Percentiles rank a stretch among this genome's conserved stretches.
phyloP scores from a whole-genome alignment of 1,284 basidiomycete genomes.

The Papiliotrema flavescens region DNA sequence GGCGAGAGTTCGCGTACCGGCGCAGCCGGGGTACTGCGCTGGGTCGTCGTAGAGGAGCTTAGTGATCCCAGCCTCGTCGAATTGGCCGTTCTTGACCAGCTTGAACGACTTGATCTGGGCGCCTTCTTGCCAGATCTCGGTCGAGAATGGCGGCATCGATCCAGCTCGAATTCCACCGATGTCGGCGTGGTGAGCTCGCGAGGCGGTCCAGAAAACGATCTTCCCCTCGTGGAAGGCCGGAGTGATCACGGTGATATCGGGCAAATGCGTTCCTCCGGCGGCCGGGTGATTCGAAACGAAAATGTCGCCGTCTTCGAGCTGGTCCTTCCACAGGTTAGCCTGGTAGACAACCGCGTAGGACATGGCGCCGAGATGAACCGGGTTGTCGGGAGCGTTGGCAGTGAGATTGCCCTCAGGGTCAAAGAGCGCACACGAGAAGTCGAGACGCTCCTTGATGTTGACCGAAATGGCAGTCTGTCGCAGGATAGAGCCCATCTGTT shows the following conservation, averaged over 20 bases:
- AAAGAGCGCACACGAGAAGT: constrained; percentile 53
- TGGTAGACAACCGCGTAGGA: constrained; percentile 43
- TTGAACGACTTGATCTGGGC: constrained; percentile 29
- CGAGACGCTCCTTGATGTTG: constrained; percentile 42
- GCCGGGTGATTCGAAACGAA: constrained; percentile 52
- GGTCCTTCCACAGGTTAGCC: constrained; percentile 35
- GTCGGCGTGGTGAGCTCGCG: constrained; percentile 42
- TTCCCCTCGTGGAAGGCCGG: constrained; percentile 37
- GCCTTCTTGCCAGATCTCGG: constrained; percentile 42
- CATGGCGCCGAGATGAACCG: constrained; percentile 52
- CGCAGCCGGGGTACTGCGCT: too few species aligned
- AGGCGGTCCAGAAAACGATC: constrained; percentile 46
- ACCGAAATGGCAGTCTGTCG: constrained; percentile 51
- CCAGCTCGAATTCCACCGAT: constrained; percentile 37
- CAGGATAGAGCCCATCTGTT: constrained; percentile 53
- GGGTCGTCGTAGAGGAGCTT: too few species aligned
- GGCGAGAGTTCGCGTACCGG: background rate
- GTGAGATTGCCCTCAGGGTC: constrained; percentile 50
- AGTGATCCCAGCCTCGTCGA: constrained; percentile 7
- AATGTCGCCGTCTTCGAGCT: constrained; percentile 48
- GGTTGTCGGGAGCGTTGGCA: constrained; percentile 54
- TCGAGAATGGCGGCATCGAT: constrained; percentile 44
- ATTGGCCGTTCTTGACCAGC: constrained; percentile 16
- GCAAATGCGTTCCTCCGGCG: constrained; percentile 31
- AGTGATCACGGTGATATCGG: constrained; percentile 47